Evolutionary conservation across 768 basidiomycete species (phyloP).

Genomic region (Pleurotus eryngii): DNA sequence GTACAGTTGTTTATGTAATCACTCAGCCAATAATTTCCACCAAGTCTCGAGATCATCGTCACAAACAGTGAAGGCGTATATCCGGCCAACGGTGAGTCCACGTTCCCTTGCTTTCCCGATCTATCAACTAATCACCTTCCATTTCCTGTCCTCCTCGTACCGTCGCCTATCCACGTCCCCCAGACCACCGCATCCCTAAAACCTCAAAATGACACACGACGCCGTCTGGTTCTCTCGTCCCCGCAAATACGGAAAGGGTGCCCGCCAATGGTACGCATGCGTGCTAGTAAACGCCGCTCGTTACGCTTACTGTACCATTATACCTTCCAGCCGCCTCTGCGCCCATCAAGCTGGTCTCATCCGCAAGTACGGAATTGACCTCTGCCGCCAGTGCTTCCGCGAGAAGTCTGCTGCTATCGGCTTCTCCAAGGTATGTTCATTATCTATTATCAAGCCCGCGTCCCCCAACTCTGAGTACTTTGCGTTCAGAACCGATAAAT

Average conservation of each 20-base stretch:
- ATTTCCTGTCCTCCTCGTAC: not conserved
- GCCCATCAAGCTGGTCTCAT: constrained; percentile 98
- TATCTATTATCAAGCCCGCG: no score
- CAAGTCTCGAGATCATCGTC: not conserved
- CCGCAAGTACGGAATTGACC: constrained; percentile 94
- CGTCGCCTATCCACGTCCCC: not conserved
- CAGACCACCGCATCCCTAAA: constrained; percentile 14
- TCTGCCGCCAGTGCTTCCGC: constrained; percentile 98
- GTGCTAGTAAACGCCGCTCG: no score
- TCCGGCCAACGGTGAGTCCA: not conserved
- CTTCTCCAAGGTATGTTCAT: constrained; percentile 77
- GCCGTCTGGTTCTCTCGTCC: constrained; percentile 97
- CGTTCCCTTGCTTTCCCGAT: no score
- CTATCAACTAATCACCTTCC: not conserved
- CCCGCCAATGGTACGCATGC: constrained; percentile 82
- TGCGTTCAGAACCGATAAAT: constrained; percentile 10
- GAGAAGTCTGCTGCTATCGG: constrained; percentile 93
- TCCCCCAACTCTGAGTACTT: not conserved
- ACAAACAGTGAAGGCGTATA: constrained; percentile 6
- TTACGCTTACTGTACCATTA: no score
- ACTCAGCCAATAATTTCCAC: not conserved
- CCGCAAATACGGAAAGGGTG: constrained; percentile 92
- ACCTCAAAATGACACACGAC: constrained; percentile 89
- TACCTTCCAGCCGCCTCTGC: constrained; percentile 76
- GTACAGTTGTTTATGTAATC: constrained; percentile 9